These are phyloP conservation scores for Pestalotiopsis sp. DNA, from an alignment of 2,329 filamentous ascomycete species.

Conservation along the genomic window DNA sequence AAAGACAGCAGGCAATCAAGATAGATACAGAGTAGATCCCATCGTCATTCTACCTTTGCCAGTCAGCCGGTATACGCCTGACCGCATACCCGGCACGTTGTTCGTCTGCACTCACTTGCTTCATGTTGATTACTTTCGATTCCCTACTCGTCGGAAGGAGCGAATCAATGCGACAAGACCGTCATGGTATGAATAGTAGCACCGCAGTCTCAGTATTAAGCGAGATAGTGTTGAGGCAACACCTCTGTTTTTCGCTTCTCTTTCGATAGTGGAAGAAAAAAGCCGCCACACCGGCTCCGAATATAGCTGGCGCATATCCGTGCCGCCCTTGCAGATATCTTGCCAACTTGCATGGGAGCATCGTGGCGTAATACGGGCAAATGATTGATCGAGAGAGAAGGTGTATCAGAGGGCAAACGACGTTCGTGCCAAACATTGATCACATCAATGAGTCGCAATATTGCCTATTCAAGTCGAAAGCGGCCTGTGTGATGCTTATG, in stretches of 20 bases:
- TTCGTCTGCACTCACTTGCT: neutral
- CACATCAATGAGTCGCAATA: neutral
- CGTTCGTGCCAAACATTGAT: neutral
- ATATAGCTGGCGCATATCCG: neutral
- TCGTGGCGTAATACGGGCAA: conserved; percentile 1
- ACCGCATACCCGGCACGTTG: neutral
- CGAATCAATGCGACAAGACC: neutral
- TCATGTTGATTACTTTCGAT: neutral
- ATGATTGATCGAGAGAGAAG: conserved; percentile 5
- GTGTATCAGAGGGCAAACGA: neutral
- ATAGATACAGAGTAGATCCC: neutral
- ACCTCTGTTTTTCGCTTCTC: neutral
- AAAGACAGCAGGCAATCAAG: neutral
- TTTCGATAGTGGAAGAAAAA: neutral
- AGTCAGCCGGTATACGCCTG: neutral
- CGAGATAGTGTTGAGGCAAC: neutral
- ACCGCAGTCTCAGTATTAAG: neutral
- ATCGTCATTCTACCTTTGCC: neutral
- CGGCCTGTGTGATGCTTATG: neutral
- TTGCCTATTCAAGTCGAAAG: neutral
- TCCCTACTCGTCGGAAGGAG: neutral
- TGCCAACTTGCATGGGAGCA: neutral
- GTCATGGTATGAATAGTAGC: neutral
- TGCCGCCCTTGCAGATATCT: neutral
- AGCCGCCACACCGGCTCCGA: conserved; percentile 1